These are phyloP conservation scores for Hemerocallis citrina DNA, from an alignment of 106 monocot genomes.

Conservation along the genomic window DNA sequence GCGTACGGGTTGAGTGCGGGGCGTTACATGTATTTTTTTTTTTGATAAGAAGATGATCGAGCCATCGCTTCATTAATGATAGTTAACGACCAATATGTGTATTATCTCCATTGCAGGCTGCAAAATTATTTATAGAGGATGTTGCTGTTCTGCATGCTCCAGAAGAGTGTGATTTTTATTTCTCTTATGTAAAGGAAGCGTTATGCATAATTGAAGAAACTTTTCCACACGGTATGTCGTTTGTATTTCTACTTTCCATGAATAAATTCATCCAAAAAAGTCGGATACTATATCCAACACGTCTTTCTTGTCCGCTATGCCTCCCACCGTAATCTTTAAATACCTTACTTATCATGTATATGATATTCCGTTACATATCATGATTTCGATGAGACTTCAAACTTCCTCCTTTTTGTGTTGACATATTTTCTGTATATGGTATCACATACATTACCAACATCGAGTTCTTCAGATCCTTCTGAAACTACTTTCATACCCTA, in stretches of 20 bases:
- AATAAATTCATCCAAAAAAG: neutral
- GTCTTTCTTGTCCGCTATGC: neutral
- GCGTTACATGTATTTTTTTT: too few species aligned
- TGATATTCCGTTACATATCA: neutral
- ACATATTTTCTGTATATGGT: neutral
- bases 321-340: neutral
- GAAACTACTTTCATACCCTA: too few species aligned
- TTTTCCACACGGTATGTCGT: slow-evolving; percentile 9
- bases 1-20: too few species aligned
- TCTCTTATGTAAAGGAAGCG: slow-evolving; percentile 10
- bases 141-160: slow-evolving; percentile 1
- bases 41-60: too few species aligned
- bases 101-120: slow-evolving; percentile 7
- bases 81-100: too few species aligned
- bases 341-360: neutral
- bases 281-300: slow-evolving; percentile 1
- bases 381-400: neutral
- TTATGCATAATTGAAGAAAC: slow-evolving; percentile 3
- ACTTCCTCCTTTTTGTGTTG: neutral
- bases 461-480: too few species aligned
- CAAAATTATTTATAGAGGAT: slow-evolving; percentile 13
- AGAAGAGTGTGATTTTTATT: slow-evolving; percentile 7
- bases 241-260: neutral
- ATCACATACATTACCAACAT: too few species aligned
- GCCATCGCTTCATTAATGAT: too few species aligned